Conservation (phyloP, 306 rosid species). For the Cyamopsis tetragonoloba region DNA sequence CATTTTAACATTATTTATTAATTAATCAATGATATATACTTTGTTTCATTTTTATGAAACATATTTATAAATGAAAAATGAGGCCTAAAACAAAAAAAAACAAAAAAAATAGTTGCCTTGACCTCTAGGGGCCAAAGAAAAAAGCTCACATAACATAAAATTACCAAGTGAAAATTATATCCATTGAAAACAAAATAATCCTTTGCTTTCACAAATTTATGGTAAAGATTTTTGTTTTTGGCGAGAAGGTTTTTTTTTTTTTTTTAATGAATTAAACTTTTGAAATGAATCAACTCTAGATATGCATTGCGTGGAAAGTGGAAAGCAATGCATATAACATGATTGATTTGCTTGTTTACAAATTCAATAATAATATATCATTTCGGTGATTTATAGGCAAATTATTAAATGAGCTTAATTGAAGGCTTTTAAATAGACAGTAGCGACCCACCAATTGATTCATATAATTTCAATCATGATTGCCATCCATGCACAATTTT, state of each 20-base stretch:
- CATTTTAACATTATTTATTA: no score
- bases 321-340: background rate
- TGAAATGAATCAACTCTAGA: background rate
- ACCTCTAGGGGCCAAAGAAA: no score
- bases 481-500: background rate
- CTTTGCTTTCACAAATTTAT: no score
- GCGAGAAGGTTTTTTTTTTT: no score
- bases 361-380: background rate
- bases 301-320: constrained; percentile 7
- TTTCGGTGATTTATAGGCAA: background rate
- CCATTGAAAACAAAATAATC: no score
- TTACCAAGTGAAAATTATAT: background rate
- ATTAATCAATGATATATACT: no score
- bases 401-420: constrained; percentile 5
- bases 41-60: no score
- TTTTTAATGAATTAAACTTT: background rate
- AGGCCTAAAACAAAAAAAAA: background rate
- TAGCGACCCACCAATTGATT: background rate
- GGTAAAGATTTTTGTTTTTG: no score
- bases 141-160: background rate
- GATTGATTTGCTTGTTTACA: background rate
- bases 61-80: no score
- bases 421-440: constrained; percentile 22
- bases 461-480: background rate
- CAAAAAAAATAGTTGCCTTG: background rate